Conservation (phyloP, 208 protist genomes). For the Herpetomonas samuelpessoai region DNA sequence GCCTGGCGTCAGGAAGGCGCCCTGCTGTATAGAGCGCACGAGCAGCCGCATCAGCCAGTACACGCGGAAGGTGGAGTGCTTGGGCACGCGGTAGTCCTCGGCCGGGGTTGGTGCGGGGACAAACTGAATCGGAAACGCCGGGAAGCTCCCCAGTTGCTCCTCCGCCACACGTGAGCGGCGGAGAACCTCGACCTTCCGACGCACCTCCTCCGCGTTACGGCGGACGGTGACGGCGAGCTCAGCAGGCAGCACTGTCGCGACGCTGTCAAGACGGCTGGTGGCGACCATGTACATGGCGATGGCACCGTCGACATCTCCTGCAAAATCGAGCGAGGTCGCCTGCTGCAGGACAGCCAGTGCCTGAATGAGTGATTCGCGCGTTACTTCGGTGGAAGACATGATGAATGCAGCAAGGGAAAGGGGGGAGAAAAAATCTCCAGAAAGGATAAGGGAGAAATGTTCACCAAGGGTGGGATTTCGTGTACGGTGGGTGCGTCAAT, state of each 20-base stretch:
- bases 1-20: slow-evolving; percentile 71
- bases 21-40: slow-evolving; percentile 65
- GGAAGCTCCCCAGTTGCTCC: slow-evolving; percentile 50
- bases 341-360: slow-evolving; percentile 73
- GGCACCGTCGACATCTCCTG: slow-evolving; percentile 48
- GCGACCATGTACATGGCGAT: slow-evolving; percentile 68
- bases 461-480: no score
- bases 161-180: slow-evolving; percentile 31
- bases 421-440: slow-evolving; percentile 8
- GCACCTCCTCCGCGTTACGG: slow-evolving; percentile 56
- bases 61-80: slow-evolving; percentile 41
- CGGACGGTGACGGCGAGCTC: slow-evolving; percentile 49
- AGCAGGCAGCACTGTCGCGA: slow-evolving; percentile 36
- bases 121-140: slow-evolving; percentile 61
- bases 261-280: slow-evolving; percentile 40
- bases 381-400: slow-evolving; percentile 23
- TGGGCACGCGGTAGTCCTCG: slow-evolving; percentile 61
- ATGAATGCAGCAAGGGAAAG: no score
- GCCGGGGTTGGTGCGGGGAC: slow-evolving; percentile 43
- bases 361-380: slow-evolving; percentile 52
- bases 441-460: no score
- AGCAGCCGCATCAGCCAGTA: slow-evolving; percentile 81
- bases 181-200: slow-evolving; percentile 58
- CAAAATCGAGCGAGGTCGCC: slow-evolving; percentile 57
- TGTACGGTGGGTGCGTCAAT: no score